These are phyloP conservation scores for Lycium barbarum DNA, from an alignment of 257 asterid genomes.

Conservation along the genomic window DNA sequence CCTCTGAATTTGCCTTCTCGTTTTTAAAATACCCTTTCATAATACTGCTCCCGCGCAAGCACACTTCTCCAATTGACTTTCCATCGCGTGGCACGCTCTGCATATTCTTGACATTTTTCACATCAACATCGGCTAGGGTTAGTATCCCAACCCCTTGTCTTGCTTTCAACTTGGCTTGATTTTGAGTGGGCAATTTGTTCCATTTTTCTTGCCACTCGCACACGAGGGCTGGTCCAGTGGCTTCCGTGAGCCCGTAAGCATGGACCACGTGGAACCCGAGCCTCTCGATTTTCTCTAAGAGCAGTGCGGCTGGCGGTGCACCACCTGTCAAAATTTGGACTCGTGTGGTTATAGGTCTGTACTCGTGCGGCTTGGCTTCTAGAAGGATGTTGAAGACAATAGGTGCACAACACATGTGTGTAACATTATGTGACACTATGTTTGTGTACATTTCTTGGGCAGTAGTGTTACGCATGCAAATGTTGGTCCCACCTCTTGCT, in stretches of 20 bases:
- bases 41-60: slow-evolving; percentile 12
- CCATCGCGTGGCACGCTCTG: neutral
- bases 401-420: slow-evolving; percentile 97
- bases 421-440: slow-evolving; percentile 65
- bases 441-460: slow-evolving; percentile 66
- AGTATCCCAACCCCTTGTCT: slow-evolving; percentile 77
- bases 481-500: slow-evolving; percentile 91
- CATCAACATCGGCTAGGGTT: neutral
- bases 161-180: slow-evolving; percentile 61
- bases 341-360: slow-evolving; percentile 39
- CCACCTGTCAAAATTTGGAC: slow-evolving; percentile 83
- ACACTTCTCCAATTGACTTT: neutral
- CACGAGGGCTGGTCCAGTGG: slow-evolving; percentile 86
- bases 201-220: slow-evolving; percentile 85
- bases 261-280: slow-evolving; percentile 83
- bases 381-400: slow-evolving; percentile 68
- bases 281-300: slow-evolving; percentile 59
- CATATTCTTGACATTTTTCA: neutral
- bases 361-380: slow-evolving; percentile 62
- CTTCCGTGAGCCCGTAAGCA: slow-evolving; percentile 92
- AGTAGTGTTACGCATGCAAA: slow-evolving; percentile 75
- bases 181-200: slow-evolving; percentile 49
- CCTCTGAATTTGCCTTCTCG: slow-evolving; percentile 52
- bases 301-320: slow-evolving; percentile 75
- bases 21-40: slow-evolving; percentile 88